phyloP scores from a whole-genome alignment of 169 alveolate genomes.

The Cytauxzoon felis region DNA sequence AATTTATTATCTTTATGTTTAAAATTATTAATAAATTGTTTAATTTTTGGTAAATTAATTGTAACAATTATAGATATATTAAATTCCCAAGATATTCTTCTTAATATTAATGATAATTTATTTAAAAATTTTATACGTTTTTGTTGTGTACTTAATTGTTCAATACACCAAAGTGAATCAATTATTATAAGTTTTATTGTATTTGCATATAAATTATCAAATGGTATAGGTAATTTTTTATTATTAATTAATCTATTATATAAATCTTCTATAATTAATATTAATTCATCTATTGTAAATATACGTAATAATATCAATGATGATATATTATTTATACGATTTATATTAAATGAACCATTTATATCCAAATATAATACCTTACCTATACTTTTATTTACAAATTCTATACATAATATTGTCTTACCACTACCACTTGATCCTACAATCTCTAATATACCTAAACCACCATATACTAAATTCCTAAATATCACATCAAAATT shows the following conservation, averaged over 20 bases:
- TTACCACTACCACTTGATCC: conserved; percentile 63
- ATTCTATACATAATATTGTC: conserved; percentile 37
- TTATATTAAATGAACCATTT: conserved; percentile 28
- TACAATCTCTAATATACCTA: conserved; percentile 52
- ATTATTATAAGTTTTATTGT: conserved; percentile 27
- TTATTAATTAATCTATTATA: conserved; percentile 4
- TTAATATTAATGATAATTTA: conserved; percentile 17
- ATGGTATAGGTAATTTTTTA: not conserved
- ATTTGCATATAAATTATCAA: conserved; percentile 20
- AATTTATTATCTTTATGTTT: too few species aligned
- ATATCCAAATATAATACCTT: conserved; percentile 46
- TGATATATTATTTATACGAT: not conserved
- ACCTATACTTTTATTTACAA: conserved; percentile 16
- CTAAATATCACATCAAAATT: not conserved
- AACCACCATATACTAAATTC: conserved; percentile 21
- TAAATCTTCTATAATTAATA: conserved; percentile 22
- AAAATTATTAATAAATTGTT: too few species aligned
- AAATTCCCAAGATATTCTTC: conserved; percentile 39
- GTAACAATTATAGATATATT: conserved; percentile 44
- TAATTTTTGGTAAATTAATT: too few species aligned
- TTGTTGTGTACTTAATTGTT: conserved; percentile 14
- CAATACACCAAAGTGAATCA: conserved; percentile 56
- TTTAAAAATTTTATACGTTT: conserved; percentile 6
- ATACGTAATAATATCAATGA: conserved; percentile 36
- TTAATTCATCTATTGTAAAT: conserved; percentile 45